A percentile compares a stretch with the other conserved stretches of the same genome.
phyloP scores from a whole-genome alignment of 768 basidiomycete genomes.

The Mycena rebaudengoi region DNA sequence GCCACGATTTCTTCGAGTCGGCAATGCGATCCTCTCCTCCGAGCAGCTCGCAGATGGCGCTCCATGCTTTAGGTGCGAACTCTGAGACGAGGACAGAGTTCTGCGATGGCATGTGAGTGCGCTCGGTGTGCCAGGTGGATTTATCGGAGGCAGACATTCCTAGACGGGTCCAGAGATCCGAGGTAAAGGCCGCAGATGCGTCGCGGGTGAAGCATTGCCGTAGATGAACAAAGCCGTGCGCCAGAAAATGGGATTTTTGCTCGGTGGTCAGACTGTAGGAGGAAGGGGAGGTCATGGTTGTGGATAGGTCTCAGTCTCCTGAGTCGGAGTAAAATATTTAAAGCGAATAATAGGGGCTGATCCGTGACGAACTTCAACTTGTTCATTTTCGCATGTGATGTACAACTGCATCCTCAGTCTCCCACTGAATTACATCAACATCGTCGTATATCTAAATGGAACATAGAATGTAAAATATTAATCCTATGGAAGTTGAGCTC shows the following conservation, averaged over 20 bases:
- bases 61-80: slow-evolving; percentile 69
- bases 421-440: too few species aligned
- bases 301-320: too few species aligned
- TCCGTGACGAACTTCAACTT: too few species aligned
- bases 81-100: slow-evolving; percentile 53
- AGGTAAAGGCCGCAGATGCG: slow-evolving; percentile 58
- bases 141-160: slow-evolving; percentile 62
- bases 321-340: too few species aligned
- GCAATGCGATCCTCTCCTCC: slow-evolving; percentile 69
- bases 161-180: slow-evolving; percentile 60
- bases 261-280: slow-evolving; percentile 40
- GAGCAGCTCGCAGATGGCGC: slow-evolving; percentile 65
- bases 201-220: slow-evolving; percentile 61
- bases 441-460: too few species aligned
- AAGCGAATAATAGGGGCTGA: too few species aligned
- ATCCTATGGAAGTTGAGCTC: too few species aligned
- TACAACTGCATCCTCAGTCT: too few species aligned
- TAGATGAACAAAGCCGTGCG: slow-evolving; percentile 63
- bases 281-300: slow-evolving; percentile 12
- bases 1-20: slow-evolving; percentile 56
- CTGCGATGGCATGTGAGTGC: slow-evolving; percentile 65
- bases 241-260: slow-evolving; percentile 62
- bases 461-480: too few species aligned
- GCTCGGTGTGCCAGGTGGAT: slow-evolving; percentile 61
- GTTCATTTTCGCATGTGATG: too few species aligned